Conservation (phyloP, 1,139 yeast species). For the Lodderomyces orthopsilosis region DNA sequence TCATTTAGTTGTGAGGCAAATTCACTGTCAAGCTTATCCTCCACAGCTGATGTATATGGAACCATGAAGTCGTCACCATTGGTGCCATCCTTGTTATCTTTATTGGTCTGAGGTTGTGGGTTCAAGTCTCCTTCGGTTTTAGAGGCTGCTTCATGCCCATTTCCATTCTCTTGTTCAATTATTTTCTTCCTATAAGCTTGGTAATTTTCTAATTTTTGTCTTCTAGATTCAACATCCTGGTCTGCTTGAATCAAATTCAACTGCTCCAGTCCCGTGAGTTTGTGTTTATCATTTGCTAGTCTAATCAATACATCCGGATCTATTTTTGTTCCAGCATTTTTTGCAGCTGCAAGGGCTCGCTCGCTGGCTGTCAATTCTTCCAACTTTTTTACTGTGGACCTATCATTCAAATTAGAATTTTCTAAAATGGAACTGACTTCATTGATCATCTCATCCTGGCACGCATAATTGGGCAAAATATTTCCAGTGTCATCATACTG, state of each 20-base stretch:
- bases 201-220: slow-evolving; percentile 43
- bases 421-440: slow-evolving; percentile 45
- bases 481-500: slow-evolving; percentile 62
- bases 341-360: slow-evolving; percentile 60
- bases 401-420: slow-evolving; percentile 42
- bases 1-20: slow-evolving; percentile 60
- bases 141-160: slow-evolving; percentile 9
- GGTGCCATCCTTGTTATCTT: slow-evolving; percentile 13
- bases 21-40: slow-evolving; percentile 64
- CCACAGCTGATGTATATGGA: slow-evolving; percentile 72
- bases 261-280: slow-evolving; percentile 44
- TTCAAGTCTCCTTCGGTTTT: slow-evolving; percentile 10
- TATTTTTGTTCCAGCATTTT: slow-evolving; percentile 46
- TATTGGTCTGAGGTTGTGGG: slow-evolving; percentile 1
- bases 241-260: slow-evolving; percentile 39
- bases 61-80: slow-evolving; percentile 38
- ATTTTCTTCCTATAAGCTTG: slow-evolving; percentile 50
- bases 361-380: slow-evolving; percentile 61
- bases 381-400: slow-evolving; percentile 43
- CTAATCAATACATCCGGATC: slow-evolving; percentile 42
- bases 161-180: slow-evolving; percentile 46
- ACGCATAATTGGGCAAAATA: slow-evolving; percentile 58
- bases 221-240: slow-evolving; percentile 47
- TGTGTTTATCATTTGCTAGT: slow-evolving; percentile 40
- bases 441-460: slow-evolving; percentile 45